Base-by-base conservation (phyloP, 2,329 filamentous ascomycete species). In the Colletotrichum sansevieriae region DNA sequence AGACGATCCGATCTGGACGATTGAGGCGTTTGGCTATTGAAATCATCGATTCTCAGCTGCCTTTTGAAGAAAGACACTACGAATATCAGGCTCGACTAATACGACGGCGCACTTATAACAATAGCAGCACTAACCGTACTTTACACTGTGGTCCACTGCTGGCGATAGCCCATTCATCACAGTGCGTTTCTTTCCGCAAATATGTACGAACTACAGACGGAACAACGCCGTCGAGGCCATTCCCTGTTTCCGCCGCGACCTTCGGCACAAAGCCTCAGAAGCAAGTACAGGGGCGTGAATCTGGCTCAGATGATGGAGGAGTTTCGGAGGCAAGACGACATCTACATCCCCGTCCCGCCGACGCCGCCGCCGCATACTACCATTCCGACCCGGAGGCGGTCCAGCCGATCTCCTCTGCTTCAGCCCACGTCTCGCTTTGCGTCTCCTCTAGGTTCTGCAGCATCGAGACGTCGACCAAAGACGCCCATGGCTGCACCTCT, bases 291-390 rank as follows among this genome's bases (percentile, higher is more conserved):
- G 56, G 63, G 44, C 3, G 33, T 55, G 10, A 51, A 69, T 20
- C 47, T 69, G 22, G 62, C 52, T 6, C 66, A 69, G 11, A 41
- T 69, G 35, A 69, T 69, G 22, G 62, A 69, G 35, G 55, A 69
- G 15, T 69, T 69, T 13, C 66, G 66, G 22, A 60, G 61, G n/a
- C 35, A 57, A n/a, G 66, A 66, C 25, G 62, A 64, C 62, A 56
- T 69, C 47, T 69, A 69, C 63, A 41, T 66, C 8, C 66, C 66
- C 3, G 49, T 69, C 25, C 66, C 66, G 49, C 66, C 66, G 18
- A 69, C 66, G 35, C 66, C 62, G 39, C 66, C 66, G 10, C 66
- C 66, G 22, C 57, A 54, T 18, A 29, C 49, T 10, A 54, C 25
- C 49, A 35, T 11, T 33, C 49, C 47, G 33, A 25, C 10, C 49